A percentile compares a stretch with the other conserved stretches of the same genome.
These are phyloP conservation scores for Lepidium africanum DNA, from an alignment of 345 rosid species.

Conservation along the genomic window DNA sequence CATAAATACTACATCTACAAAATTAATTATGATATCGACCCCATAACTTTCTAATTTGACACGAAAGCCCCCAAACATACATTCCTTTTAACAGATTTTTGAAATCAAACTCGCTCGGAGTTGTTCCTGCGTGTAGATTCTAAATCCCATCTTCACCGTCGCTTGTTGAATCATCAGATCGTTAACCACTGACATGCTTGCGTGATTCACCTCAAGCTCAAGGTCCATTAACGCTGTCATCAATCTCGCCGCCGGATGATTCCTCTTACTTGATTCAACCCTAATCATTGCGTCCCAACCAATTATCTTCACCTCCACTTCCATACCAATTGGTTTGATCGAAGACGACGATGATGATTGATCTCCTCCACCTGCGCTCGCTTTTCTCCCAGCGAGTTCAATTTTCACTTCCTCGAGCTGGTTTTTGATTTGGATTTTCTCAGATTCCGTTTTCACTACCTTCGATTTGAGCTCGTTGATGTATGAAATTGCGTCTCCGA, in stretches of 20 bases:
- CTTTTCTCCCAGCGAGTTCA: slow-evolving; percentile 36
- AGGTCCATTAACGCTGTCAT: slow-evolving; percentile 89
- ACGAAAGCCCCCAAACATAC: neutral
- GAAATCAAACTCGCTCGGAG: slow-evolving; percentile 56
- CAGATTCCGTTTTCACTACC: slow-evolving; percentile 49
- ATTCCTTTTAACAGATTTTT: slow-evolving; percentile 40
- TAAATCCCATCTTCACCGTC: slow-evolving; percentile 84
- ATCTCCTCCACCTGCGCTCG: slow-evolving; percentile 5
- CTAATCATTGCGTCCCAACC: slow-evolving; percentile 92
- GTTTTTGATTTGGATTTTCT: slow-evolving; percentile 55
- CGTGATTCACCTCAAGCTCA: slow-evolving; percentile 87
- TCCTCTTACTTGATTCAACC: slow-evolving; percentile 66
- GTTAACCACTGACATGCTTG: slow-evolving; percentile 89
- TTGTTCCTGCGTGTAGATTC: slow-evolving; percentile 79
- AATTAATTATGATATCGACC: slow-evolving; percentile 2
- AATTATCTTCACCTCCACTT: slow-evolving; percentile 82
- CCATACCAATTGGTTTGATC: slow-evolving; percentile 48
- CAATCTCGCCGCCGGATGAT: slow-evolving; percentile 90
- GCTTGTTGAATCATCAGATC: slow-evolving; percentile 99
- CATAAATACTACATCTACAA: neutral
- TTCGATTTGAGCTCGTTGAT: slow-evolving; percentile 71
- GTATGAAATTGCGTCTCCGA: slow-evolving; percentile 87
- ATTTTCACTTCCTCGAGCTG: slow-evolving; percentile 51
- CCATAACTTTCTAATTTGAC: neutral
- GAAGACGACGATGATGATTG: neutral